These are phyloP conservation scores for Eurotiales sp. DNA, from an alignment of 2,329 filamentous ascomycete genomes.

Conservation along the genomic window DNA sequence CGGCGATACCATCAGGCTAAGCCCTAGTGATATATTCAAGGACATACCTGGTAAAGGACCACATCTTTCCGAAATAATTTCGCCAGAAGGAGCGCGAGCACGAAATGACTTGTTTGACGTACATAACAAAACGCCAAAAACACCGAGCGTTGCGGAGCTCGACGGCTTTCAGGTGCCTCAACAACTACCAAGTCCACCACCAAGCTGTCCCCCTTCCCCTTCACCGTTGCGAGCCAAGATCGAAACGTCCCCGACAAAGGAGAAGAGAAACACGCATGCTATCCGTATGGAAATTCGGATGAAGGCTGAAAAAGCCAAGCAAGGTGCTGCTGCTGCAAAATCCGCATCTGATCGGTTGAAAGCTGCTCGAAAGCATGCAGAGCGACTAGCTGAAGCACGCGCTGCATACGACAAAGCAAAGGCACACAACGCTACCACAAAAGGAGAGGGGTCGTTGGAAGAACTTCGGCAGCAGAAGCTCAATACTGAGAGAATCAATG, in stretches of 20 bases:
- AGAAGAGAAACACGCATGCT: conserved; percentile 9
- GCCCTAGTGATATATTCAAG: conserved; percentile 5
- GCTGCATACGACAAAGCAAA: conserved; percentile 14
- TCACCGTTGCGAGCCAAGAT: conserved; percentile 13
- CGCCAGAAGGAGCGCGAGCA: conserved; percentile 6
- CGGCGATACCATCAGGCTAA: neutral
- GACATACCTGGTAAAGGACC: conserved; percentile 2
- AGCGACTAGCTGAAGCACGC: conserved; percentile 14
- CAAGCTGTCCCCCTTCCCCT: conserved; percentile 10
- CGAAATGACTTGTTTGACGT: conserved; percentile 7
- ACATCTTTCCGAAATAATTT: conserved; percentile 6
- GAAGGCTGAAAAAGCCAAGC: conserved; percentile 10
- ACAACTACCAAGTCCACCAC: conserved; percentile 10
- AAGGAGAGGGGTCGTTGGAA: conserved; percentile 3
- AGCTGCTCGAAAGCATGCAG: conserved; percentile 14
- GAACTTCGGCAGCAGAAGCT: conserved; percentile 9
- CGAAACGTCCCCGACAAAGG: neutral
- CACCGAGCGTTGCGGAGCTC: conserved; percentile 32
- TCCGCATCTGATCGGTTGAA: conserved; percentile 7
- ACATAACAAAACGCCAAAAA: conserved; percentile 18
- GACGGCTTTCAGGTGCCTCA: conserved; percentile 32
- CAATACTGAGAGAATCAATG: conserved; percentile 12
- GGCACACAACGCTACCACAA: neutral
- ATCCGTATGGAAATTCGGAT: conserved; percentile 15
- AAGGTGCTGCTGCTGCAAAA: conserved; percentile 10